These are phyloP conservation scores for Phaeomoniella chlamydospora DNA, from an alignment of 2,329 filamentous ascomycete genomes.

Conservation along the genomic window DNA sequence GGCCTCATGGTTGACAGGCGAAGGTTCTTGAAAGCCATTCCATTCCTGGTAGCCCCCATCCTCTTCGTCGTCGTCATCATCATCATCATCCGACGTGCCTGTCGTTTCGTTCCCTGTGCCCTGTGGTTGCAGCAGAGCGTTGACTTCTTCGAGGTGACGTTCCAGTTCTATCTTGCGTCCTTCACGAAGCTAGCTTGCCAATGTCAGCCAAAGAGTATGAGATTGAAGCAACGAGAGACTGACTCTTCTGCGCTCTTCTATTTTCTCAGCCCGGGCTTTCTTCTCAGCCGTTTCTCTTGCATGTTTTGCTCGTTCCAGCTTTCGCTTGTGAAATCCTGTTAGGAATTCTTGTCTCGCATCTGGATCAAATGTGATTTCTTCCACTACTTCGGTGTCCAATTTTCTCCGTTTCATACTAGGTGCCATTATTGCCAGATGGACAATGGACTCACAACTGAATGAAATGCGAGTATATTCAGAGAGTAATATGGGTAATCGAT, in stretches of 20 bases:
- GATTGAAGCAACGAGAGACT: slow-evolving; percentile 7
- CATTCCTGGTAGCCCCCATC: too few relatives aligned
- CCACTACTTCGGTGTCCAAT: slow-evolving; percentile 39
- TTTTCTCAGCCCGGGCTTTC: slow-evolving; percentile 62
- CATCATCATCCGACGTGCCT: slow-evolving; percentile 16
- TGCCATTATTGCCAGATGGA: slow-evolving; percentile 26
- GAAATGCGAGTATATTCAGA: too few relatives aligned
- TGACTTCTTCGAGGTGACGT: slow-evolving; percentile 64
- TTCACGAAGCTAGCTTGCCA: slow-evolving; percentile 53
- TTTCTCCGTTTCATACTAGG: slow-evolving; percentile 55
- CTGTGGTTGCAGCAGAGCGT: slow-evolving; percentile 52
- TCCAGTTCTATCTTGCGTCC: slow-evolving; percentile 71
- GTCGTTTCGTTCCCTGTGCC: slow-evolving; percentile 24
- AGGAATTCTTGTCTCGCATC: slow-evolving; percentile 72
- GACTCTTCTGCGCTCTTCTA: slow-evolving; percentile 64
- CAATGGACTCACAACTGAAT: too few relatives aligned
- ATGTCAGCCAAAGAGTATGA: slow-evolving; percentile 3
- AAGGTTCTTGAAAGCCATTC: slow-evolving; percentile 43
- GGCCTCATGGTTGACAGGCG: slow-evolving; percentile 62
- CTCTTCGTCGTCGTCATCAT: slow-evolving; percentile 25
- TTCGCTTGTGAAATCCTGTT: slow-evolving; percentile 94
- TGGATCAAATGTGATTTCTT: slow-evolving; percentile 76
- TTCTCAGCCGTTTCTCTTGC: slow-evolving; percentile 71
- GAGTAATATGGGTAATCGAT: too few relatives aligned
- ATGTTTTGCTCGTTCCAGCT: slow-evolving; percentile 67